Evolutionary conservation across 2,329 filamentous ascomycete species (phyloP), one percentile per base, ranked within the genome.

Genomic region (Sporothrix schenckii): DNA sequence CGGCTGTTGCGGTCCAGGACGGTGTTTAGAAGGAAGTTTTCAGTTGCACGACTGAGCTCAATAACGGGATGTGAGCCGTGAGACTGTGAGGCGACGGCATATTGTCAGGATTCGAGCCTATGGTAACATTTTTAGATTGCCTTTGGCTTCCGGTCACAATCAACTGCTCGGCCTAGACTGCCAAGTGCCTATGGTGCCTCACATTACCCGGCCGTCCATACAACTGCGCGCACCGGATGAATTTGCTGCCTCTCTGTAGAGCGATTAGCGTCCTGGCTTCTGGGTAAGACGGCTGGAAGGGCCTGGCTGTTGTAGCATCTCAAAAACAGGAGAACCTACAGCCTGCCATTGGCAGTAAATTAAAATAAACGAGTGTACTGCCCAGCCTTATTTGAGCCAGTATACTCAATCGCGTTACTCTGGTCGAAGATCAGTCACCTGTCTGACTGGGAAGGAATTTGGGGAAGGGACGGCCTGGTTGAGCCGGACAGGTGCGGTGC

Each of bases 71-170:
- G 52, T 21, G 52, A 53, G 52, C 52, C 1, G 21, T 24, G 2
- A 53, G 52, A 53, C 24, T 24, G 6, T 4, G n/a, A 7, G 52
- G 52, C 21, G 52, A 21, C n/a, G 50, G 9, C 10, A 49, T 53
- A 53, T 53, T 53, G 10, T 13, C 21, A 53, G 52, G 52, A 53
- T 53, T 53, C 10, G 52, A 53, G 52, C 52, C 52, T 53, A 27
- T 53, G n/a, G 21, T 14, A 10, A 11, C n/a, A 53, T 14, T 24
- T 14, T 27, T 13, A 19, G 21, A 27, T 9, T 53, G n/a, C 21
- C n/a, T 14, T 21, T 53, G 21, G 6, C n/a, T 7, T 13, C 13
- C 11, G 11, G 11, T 53, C 52, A 21, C 13, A 10, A 11, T 14
- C 21, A 5, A 13, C n/a, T 5, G 6, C 13, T 21, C 13, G 13